phyloP scores from a whole-genome alignment of 257 asterid genomes.

The Solanum ossicruentum region DNA sequence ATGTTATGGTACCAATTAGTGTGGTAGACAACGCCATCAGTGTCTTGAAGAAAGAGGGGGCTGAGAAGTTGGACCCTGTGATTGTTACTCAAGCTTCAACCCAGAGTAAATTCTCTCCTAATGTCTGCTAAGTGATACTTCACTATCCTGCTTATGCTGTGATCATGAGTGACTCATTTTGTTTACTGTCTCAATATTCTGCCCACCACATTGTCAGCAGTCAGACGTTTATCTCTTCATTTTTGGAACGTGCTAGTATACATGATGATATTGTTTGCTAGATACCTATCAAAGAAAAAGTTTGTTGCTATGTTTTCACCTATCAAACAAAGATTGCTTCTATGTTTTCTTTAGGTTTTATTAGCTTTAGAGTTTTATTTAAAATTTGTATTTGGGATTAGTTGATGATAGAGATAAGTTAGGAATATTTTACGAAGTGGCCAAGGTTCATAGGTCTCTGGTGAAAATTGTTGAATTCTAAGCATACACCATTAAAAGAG shows the following conservation, averaged over 20 bases:
- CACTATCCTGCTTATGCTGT: background rate
- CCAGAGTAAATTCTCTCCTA: conserved; percentile 27
- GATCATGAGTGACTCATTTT: background rate
- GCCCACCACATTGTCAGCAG: background rate
- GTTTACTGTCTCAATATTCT: background rate
- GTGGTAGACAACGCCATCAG: conserved; percentile 41
- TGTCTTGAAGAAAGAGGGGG: conserved; percentile 39
- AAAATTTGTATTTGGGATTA: background rate
- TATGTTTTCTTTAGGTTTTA: background rate
- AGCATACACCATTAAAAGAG: no score
- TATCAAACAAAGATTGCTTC: background rate
- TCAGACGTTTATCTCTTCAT: background rate
- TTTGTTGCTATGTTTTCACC: background rate
- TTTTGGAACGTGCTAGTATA: background rate
- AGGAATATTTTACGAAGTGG: background rate
- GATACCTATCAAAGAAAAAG: background rate
- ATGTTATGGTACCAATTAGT: conserved; percentile 24
- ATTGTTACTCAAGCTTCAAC: conserved; percentile 61
- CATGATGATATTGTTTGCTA: background rate
- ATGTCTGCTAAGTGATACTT: background rate
- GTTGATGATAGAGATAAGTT: background rate
- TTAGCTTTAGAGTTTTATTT: background rate
- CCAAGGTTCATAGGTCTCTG: no score
- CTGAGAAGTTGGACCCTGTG: conserved; percentile 39
- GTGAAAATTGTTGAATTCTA: no score